phyloP scores from a whole-genome alignment of 441 rosid genomes.

The Raphanus hybrid region DNA sequence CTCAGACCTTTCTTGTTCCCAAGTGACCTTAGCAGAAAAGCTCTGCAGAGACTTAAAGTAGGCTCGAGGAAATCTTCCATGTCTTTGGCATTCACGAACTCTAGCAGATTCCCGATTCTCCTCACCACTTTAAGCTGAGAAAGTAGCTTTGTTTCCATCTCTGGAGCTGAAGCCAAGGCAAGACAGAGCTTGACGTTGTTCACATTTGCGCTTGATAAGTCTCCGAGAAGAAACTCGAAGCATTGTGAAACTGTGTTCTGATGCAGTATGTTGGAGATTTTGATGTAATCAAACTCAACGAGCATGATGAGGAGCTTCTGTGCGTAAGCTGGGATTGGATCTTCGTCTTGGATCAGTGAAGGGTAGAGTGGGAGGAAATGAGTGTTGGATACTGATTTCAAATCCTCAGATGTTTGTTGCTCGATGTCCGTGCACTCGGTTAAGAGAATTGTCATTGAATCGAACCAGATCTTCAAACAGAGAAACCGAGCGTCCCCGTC shows the following conservation, averaged over 20 bases:
- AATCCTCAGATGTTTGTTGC: slow-evolving; percentile 58
- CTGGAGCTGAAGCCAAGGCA: slow-evolving; percentile 94
- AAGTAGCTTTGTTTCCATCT: slow-evolving; percentile 88
- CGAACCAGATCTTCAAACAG: slow-evolving; percentile 92
- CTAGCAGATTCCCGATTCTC: slow-evolving; percentile 87
- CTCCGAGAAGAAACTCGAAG: slow-evolving; percentile 91
- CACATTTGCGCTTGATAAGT: slow-evolving; percentile 86
- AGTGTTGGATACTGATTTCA: slow-evolving; percentile 73
- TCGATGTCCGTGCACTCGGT: slow-evolving; percentile 61
- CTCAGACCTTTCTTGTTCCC: slow-evolving; percentile 56
- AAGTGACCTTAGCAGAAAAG: slow-evolving; percentile 72
- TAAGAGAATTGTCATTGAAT: slow-evolving; percentile 76
- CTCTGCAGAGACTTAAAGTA: slow-evolving; percentile 77
- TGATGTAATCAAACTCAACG: slow-evolving; percentile 73
- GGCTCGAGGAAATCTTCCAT: slow-evolving; percentile 98
- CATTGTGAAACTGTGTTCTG: slow-evolving; percentile 87
- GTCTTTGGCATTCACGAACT: slow-evolving; percentile 77
- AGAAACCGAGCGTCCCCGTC: slow-evolving; percentile 95
- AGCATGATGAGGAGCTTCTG: slow-evolving; percentile 97
- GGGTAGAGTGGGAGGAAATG: slow-evolving; percentile 97
- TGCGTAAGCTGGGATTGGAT: slow-evolving; percentile 95
- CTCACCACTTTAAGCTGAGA: slow-evolving; percentile 84
- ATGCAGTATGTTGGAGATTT: slow-evolving; percentile 77
- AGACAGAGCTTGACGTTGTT: slow-evolving; percentile 89
- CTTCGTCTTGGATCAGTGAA: slow-evolving; percentile 90